Base-by-base conservation (phyloP, 345 rosid genomes). In the Arabis alpina region DNA sequence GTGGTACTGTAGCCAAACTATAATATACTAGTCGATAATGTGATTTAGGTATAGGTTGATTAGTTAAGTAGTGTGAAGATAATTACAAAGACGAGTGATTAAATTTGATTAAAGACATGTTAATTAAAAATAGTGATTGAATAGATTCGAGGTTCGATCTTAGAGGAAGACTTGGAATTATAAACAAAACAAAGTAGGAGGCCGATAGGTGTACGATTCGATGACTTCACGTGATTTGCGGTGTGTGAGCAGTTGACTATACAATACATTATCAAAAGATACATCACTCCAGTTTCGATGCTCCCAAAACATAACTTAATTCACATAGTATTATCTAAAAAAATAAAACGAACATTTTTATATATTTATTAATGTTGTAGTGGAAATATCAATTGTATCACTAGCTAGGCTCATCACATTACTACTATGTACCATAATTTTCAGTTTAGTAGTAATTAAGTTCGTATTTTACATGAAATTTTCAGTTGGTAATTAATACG, bases 161-260 rank as follows among this genome's bases (percentile, higher is more conserved):
- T 56, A 73, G 59, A 28, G 70, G 70, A 73, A 73, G 59, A 73
- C 53, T 73, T 73, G 25, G 40, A 19, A 19, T 19, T 19, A 19
- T 19, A 56, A 64, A 55, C 19, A 44, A 64, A 73, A 64, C 44
- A 56, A 73, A 72, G 64, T 64, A 64, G 64, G 76, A 72, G 76
- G 76, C 50, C 42, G 64, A 64, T 64, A 64, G 71, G 71, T 56
- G 76, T 64, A 47, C 71, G 78, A 13, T 67, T 74, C 78, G 78
- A 74, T 61, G 56, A 74, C 68, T 74, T 66, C 63, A 74, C 73
- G 78, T 74, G 78, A 74, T 66, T 74, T 74, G 68, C 78, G 78
- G 68, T 74, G 57, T 67, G 78, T 67, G 73, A 60, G 25, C 63
- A 74, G 78, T 74, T 74, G 78, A 74, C 78, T 74, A 74, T 74